A percentile compares a stretch with the other conserved stretches of the same genome.
Conservation (phyloP, 2,329 filamentous ascomycete genomes). For the Tolypocladium endophyticum region DNA sequence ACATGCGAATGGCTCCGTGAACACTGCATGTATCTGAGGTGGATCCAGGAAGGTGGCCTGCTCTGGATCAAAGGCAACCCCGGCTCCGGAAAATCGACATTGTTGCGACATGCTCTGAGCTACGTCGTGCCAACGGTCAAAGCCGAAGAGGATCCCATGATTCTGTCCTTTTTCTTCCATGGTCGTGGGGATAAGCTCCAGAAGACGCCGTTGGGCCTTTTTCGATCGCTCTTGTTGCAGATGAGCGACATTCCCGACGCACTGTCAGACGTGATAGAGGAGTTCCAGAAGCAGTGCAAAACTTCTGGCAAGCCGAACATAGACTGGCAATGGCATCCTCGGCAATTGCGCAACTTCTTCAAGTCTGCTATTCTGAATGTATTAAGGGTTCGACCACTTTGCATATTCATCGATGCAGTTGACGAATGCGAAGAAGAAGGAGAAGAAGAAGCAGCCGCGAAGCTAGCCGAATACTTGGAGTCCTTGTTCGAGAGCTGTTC, state of each 20-base stretch:
- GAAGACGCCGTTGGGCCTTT: conserved; percentile 20
- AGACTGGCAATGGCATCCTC: conserved; percentile 18
- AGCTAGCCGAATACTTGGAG: conserved; percentile 10
- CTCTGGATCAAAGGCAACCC: conserved; percentile 30
- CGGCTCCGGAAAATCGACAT: conserved; percentile 28
- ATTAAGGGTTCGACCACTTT: conserved; percentile 8
- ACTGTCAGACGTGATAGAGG: conserved; percentile 7
- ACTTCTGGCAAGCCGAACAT: conserved; percentile 5
- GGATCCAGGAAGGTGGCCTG: conserved; percentile 11
- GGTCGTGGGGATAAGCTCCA: conserved; percentile 19
- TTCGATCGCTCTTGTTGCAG: conserved; percentile 23
- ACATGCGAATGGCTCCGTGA: conserved; percentile 23
- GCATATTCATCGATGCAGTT: conserved; percentile 22
- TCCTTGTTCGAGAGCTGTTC: neutral
- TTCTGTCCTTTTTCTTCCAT: conserved; percentile 24
- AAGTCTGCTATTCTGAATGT: conserved; percentile 8
- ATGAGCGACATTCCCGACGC: conserved; percentile 6
- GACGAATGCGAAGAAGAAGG: conserved; percentile 20
- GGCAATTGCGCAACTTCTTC: conserved; percentile 12
- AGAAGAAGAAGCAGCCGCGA: conserved; percentile 9
- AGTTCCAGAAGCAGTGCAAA: conserved; percentile 5
- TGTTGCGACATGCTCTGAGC: conserved; percentile 22
- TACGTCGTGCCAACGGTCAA: neutral
- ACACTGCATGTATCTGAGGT: conserved; percentile 12
- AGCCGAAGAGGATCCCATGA: neutral